These are phyloP conservation scores for Arthrobotrys conoides DNA, from an alignment of 2,329 filamentous ascomycete species.

Conservation along the genomic window DNA sequence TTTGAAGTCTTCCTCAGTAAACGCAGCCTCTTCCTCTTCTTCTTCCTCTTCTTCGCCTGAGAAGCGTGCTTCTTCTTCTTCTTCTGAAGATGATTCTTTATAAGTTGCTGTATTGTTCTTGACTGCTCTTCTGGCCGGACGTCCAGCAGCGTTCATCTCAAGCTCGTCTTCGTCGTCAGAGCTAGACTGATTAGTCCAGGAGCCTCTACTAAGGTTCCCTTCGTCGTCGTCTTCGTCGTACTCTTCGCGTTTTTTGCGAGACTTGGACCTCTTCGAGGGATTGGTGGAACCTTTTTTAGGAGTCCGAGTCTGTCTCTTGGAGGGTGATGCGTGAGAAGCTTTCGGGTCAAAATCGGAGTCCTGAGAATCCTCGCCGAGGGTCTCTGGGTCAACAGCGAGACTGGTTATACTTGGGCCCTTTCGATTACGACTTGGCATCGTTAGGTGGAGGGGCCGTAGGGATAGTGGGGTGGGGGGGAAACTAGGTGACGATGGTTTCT, in stretches of 20 bases:
- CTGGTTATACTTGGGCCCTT: conserved; percentile 58
- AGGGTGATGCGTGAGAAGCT: conserved; percentile 51
- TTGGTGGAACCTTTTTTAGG: conserved; percentile 36
- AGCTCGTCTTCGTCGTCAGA: conserved; percentile 54
- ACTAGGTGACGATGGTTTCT: conserved; percentile 44
- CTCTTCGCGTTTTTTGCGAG: conserved; percentile 45
- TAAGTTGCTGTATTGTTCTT: conserved; percentile 55
- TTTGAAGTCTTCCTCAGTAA: conserved; percentile 50
- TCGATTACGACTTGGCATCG: conserved; percentile 55
- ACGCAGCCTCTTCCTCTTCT: conserved; percentile 52
- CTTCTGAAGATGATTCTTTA: conserved; percentile 58
- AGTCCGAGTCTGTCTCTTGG: conserved; percentile 49
- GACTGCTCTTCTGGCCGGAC: conserved; percentile 58
- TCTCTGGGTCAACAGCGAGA: conserved; percentile 58
- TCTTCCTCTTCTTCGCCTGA: conserved; percentile 13
- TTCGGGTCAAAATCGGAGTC: conserved; percentile 58
- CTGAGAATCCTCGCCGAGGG: conserved; percentile 56
- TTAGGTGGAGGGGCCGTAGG: conserved; percentile 14
- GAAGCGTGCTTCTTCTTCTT: conserved; percentile 4
- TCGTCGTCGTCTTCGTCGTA: conserved; percentile 58
- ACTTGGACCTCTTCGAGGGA: conserved; percentile 41
- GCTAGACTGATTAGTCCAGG: conserved; percentile 30
- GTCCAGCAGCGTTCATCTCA: conserved; percentile 62
- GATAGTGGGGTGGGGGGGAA: conserved; percentile 3
- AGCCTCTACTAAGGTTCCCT: conserved; percentile 49